These are phyloP conservation scores for Globisporangium takayamanum DNA, from an alignment of 352 stramenopile species.

Conservation along the genomic window DNA sequence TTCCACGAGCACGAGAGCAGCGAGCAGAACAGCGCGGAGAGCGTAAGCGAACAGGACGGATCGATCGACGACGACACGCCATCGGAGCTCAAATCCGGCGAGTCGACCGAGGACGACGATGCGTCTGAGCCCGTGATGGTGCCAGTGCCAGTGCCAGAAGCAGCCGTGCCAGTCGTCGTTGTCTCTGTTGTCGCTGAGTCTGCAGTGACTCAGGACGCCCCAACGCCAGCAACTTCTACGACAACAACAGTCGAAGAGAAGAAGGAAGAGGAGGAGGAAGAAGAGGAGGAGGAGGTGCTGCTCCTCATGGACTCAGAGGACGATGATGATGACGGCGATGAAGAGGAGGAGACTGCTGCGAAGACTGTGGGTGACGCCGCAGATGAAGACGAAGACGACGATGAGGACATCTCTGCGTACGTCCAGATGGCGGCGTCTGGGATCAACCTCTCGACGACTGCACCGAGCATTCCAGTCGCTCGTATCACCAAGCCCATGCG, in stretches of 20 bases:
- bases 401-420: constrained; percentile 43
- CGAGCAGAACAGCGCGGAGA: not conserved
- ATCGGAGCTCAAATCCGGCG: not conserved
- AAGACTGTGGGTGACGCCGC: constrained; percentile 2
- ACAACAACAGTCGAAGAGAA: no score
- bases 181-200: not conserved
- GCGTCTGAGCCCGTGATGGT: not conserved
- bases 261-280: constrained; percentile 12
- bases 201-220: not conserved
- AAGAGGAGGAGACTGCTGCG: constrained; percentile 6
- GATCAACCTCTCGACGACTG: constrained; percentile 26
- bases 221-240: no score
- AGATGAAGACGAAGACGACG: constrained; percentile 18
- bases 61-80: not conserved
- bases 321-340: constrained; percentile 23
- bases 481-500: not conserved
- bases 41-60: not conserved
- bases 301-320: constrained; percentile 42
- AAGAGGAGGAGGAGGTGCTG: constrained; percentile 42
- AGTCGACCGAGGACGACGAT: constrained; percentile 10
- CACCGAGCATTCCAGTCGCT: not conserved
- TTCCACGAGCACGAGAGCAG: constrained; percentile 2
- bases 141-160: not conserved
- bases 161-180: no score
- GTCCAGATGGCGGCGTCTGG: constrained; percentile 49